Evolutionary conservation across 495 filamentous ascomycete species (phyloP), one percentile per base, ranked within the genome.

Genomic region (Neurospora intermedia): DNA sequence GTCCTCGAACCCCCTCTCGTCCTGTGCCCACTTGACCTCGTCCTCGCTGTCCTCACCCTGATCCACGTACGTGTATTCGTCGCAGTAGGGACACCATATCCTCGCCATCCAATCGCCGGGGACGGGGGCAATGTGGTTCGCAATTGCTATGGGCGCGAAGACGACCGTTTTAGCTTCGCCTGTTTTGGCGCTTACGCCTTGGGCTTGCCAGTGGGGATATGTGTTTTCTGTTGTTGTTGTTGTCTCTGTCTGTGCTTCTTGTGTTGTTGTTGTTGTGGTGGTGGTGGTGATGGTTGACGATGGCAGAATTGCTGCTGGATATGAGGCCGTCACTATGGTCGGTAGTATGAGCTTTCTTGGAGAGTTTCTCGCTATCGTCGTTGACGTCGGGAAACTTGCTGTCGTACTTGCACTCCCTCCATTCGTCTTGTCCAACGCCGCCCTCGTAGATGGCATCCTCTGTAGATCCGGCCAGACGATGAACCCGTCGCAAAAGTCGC

Each of bases 401-500:
- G n/a, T 6, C 20, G 15, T 45, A 35, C 18, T 73, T 7, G 15
- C 39, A 70, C 31, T 43, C 31, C 48, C 54, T 10, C 69, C 66
- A 18, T 70, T 62, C 41, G 69, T 31, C 7, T 76, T 43, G 0
- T 73, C 40, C n/a, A 74, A 71, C 23, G 76, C 73, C 13, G 78
- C 71, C 27, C 84, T 73, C 45, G 77, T 77, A 2, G 82, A 78
- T 15, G 84, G 83, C 75, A 85, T 82, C 4, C 74, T 75, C 62
- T 75, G 76, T 70, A 86, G 74, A 73, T 86, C 82, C 40, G 82
- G 78, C 84, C 84, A 86, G 31, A 86, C 78, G 15, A 86, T 73
- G 48, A 81, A 83, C 9, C 84, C 84, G 75, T 85, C 82, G 79
- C 84, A 86, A 73, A 83, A 86, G 75, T 86, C 82, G 75, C 84